These are phyloP conservation scores for Exophiala lecanii-corni DNA, from an alignment of 2,329 filamentous ascomycete genomes.

Conservation along the genomic window DNA sequence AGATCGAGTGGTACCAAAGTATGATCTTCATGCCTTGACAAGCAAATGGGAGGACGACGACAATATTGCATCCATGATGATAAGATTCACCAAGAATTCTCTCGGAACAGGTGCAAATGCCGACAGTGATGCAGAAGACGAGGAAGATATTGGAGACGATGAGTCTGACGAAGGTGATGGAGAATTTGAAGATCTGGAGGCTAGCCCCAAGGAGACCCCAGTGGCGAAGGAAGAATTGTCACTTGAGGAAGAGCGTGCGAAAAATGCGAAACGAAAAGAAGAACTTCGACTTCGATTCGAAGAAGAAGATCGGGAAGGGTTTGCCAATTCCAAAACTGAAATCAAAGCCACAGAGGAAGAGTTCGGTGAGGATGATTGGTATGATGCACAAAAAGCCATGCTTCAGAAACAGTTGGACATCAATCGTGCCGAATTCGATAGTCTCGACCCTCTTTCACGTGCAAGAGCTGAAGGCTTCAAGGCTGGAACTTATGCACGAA, in stretches of 20 bases:
- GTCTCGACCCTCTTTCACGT: constrained; percentile 77
- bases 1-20: constrained; percentile 71
- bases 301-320: constrained; percentile 95
- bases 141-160: constrained; percentile 49
- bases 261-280: constrained; percentile 87
- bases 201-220: constrained; percentile 49
- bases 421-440: constrained; percentile 89
- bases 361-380: constrained; percentile 98
- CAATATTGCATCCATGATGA: constrained; percentile 68
- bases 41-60: constrained; percentile 79
- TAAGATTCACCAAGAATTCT: constrained; percentile 69
- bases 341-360: constrained; percentile 68
- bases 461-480: constrained; percentile 82
- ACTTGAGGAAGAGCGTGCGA: constrained; percentile 83
- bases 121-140: constrained; percentile 48
- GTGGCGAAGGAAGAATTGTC: constrained; percentile 36
- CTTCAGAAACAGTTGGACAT: constrained; percentile 95
- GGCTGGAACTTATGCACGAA: constrained; percentile 87
- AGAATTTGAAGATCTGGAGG: constrained; percentile 81
- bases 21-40: constrained; percentile 76
- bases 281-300: constrained; percentile 93
- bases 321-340: constrained; percentile 77
- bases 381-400: constrained; percentile 89
- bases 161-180: constrained; percentile 66
- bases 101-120: constrained; percentile 54